Evolutionary conservation across 2,329 filamentous ascomycete species (phyloP).

Genomic region (Colletotrichum caudatum): DNA sequence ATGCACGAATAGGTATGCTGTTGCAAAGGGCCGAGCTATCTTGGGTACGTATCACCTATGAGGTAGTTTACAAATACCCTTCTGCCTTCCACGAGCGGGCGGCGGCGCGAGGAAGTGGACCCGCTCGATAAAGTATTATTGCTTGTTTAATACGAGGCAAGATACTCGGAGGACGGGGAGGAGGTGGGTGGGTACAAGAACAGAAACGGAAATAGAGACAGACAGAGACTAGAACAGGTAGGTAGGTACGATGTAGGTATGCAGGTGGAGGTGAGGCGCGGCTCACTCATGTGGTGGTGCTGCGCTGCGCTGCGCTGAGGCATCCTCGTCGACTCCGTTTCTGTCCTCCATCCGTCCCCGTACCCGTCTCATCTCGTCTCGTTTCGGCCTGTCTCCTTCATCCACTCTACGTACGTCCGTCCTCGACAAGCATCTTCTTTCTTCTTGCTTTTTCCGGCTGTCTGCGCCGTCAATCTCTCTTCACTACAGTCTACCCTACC

Average conservation of each 20-base stretch:
- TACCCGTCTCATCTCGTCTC: background rate
- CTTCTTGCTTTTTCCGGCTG: background rate
- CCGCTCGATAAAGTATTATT: background rate
- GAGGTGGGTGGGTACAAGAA: background rate
- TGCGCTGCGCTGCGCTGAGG: background rate
- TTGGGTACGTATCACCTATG: background rate
- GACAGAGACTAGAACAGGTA: background rate
- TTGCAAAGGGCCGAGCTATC: too few relatives aligned
- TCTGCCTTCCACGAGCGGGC: constrained; percentile 36
- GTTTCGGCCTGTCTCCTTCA: background rate
- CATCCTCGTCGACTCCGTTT: constrained; percentile 2
- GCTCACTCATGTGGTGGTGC: background rate
- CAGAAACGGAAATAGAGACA: background rate
- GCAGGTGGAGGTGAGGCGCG: background rate
- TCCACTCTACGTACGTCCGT: too few relatives aligned
- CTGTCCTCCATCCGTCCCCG: background rate
- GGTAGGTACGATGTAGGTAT: too few relatives aligned
- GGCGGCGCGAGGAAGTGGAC: background rate
- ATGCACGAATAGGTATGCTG: too few relatives aligned
- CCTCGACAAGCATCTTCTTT: too few relatives aligned
- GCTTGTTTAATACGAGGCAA: background rate
- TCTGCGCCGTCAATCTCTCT: background rate
- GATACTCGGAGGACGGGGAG: background rate
- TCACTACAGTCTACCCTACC: too few relatives aligned
- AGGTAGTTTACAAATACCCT: background rate